A percentile compares a stretch with the other conserved stretches of the same genome.
phyloP scores from a whole-genome alignment of 176 grass and related monocot species.

The Carex cristatella region DNA sequence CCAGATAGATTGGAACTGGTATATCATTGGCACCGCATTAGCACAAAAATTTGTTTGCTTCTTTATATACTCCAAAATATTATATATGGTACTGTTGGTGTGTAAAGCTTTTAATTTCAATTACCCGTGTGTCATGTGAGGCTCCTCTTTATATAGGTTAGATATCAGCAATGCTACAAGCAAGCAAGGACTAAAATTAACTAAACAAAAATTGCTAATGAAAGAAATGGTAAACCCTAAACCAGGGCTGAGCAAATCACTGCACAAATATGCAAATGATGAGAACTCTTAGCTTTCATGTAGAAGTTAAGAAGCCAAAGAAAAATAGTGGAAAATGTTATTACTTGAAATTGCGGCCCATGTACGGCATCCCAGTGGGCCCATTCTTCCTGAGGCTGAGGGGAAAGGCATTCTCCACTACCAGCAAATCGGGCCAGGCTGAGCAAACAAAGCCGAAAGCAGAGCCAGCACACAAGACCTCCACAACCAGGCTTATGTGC shows the following conservation, averaged over 20 bases:
- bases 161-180: not conserved
- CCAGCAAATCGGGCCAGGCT: slow-evolving; percentile 66
- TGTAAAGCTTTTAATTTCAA: not conserved
- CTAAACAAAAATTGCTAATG: not conserved
- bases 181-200: not conserved
- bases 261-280: not conserved
- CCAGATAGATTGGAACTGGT: not conserved
- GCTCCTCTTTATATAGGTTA: not conserved
- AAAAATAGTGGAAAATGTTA: not conserved
- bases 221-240: not conserved
- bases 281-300: not conserved
- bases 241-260: not conserved
- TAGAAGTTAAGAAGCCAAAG: not conserved
- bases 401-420: slow-evolving; percentile 55
- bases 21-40: not conserved
- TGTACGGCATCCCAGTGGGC: not conserved
- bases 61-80: not conserved
- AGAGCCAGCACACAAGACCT: slow-evolving; percentile 47
- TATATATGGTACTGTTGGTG: not conserved
- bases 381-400: slow-evolving; percentile 25
- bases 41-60: not conserved
- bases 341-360: slow-evolving; percentile 54
- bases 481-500: slow-evolving; percentile 84
- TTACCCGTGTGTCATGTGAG: not conserved
- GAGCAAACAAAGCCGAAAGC: slow-evolving; percentile 76